These are phyloP conservation scores for Microbotryum saponariae DNA, from an alignment of 1,284 basidiomycete species.

Conservation along the genomic window DNA sequence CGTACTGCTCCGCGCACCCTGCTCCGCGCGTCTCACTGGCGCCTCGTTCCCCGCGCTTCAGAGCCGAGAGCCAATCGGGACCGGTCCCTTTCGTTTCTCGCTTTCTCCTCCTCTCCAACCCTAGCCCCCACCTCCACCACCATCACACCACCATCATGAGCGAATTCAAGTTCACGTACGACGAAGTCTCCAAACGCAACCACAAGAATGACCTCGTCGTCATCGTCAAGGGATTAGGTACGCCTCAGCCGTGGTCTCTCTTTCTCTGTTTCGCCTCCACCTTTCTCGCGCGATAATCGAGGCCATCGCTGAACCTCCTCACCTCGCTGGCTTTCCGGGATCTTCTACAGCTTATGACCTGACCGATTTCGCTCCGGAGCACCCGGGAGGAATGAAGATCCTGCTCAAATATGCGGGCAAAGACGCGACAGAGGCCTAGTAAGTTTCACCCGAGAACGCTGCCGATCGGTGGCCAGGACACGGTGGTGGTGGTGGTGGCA, in stretches of 20 bases:
- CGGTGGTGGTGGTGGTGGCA: too few relatives aligned
- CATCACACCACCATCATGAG: neutral
- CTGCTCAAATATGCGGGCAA: constrained; percentile 70
- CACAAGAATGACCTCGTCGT: constrained; percentile 73
- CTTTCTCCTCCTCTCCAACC: neutral
- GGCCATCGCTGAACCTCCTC: neutral
- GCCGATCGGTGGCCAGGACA: constrained; percentile 51
- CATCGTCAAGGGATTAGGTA: constrained; percentile 49
- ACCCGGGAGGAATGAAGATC: constrained; percentile 71
- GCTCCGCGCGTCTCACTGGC: too few relatives aligned
- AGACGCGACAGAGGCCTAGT: constrained; percentile 54
- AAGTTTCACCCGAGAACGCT: constrained; percentile 42
- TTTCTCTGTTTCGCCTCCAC: neutral
- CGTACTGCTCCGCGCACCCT: too few relatives aligned
- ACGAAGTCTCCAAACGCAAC: constrained; percentile 62
- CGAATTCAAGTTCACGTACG: constrained; percentile 28
- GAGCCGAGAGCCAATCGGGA: neutral
- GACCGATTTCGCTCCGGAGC: constrained; percentile 44
- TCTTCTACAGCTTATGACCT: constrained; percentile 3
- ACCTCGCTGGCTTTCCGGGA: constrained; percentile 8
- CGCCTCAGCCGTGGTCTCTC: neutral
- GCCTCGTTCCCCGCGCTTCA: neutral
- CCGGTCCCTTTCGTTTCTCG: neutral
- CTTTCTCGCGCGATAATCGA: too few relatives aligned
- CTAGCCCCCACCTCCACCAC: neutral